A percentile compares a stretch with the other conserved stretches of the same genome.
phyloP scores from a whole-genome alignment of 2,329 filamentous ascomycete species.

The Spiromastix sp. region DNA sequence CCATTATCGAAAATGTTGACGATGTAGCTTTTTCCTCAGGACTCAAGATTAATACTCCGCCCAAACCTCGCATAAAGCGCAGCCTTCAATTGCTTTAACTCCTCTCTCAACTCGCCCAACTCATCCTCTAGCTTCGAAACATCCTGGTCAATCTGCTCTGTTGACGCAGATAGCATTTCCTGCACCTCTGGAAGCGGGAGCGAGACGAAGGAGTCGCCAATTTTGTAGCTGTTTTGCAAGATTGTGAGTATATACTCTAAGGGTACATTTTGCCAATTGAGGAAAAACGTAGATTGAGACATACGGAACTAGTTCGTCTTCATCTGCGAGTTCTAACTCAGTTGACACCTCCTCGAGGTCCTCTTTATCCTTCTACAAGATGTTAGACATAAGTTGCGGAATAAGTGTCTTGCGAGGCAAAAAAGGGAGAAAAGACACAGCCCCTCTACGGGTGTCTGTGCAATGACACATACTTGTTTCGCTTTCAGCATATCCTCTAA shows the following conservation, averaged over 20 bases:
- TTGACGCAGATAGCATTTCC: slow-evolving; percentile 64
- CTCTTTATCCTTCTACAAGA: slow-evolving; percentile 84
- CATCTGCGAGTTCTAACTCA: slow-evolving; percentile 88
- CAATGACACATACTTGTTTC: slow-evolving; percentile 57
- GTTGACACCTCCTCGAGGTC: slow-evolving; percentile 86
- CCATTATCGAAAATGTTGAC: too few relatives aligned
- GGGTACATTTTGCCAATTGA: not conserved
- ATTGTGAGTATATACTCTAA: slow-evolving; percentile 9
- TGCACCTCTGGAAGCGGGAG: slow-evolving; percentile 77
- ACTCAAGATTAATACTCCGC: slow-evolving; percentile 88
- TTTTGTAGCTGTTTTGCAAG: slow-evolving; percentile 64
- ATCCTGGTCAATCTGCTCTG: slow-evolving; percentile 64
- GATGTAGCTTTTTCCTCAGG: too few relatives aligned
- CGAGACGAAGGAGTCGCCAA: slow-evolving; percentile 91
- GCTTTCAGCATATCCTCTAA: slow-evolving; percentile 70
- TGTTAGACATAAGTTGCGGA: slow-evolving; percentile 1
- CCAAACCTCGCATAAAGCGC: slow-evolving; percentile 91
- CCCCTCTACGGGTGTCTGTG: not conserved
- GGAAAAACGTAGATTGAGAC: slow-evolving; percentile 21
- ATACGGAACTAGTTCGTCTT: slow-evolving; percentile 87
- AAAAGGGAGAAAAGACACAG: not conserved
- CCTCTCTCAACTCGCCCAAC: slow-evolving; percentile 63
- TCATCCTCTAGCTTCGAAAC: slow-evolving; percentile 68
- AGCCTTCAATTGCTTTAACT: slow-evolving; percentile 85
- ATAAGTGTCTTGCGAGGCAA: not conserved